These are phyloP conservation scores for Saturnispora gosingensis DNA, from an alignment of 805 yeast species.

Conservation along the genomic window DNA sequence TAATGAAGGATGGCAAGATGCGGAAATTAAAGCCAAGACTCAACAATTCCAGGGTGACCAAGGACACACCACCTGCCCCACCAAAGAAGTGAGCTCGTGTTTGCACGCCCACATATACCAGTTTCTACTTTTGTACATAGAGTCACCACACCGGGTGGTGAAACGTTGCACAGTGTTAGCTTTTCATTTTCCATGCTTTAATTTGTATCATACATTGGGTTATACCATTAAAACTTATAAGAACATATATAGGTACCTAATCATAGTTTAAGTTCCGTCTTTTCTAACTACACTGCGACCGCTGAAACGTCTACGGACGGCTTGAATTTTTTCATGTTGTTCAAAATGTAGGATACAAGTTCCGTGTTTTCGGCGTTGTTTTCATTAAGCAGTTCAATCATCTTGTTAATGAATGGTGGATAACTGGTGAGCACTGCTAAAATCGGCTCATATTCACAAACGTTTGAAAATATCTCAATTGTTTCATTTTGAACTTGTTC, in stretches of 20 bases:
- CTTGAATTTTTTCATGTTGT: neutral
- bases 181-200: neutral
- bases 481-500: conserved; percentile 30
- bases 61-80: neutral
- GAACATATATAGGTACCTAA: neutral
- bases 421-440: conserved; percentile 11
- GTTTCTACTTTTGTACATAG: neutral
- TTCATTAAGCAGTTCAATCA: neutral
- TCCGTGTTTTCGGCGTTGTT: neutral
- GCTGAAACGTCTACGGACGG: neutral
- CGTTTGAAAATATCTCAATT: conserved; percentile 26
- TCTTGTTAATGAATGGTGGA: neutral
- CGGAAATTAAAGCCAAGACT: conserved; percentile 13
- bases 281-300: neutral
- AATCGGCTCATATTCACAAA: conserved; percentile 22
- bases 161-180: neutral
- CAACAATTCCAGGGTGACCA: neutral
- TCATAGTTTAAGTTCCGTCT: neutral
- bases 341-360: neutral
- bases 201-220: neutral
- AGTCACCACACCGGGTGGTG: neutral
- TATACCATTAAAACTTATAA: neutral
- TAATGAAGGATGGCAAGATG: conserved; percentile 13
- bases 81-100: neutral
- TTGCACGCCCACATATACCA: neutral